A percentile compares a stretch with the other conserved stretches of the same genome.
phyloP scores from a whole-genome alignment of 2,329 filamentous ascomycete species.

The Neoascochyta sp. region DNA sequence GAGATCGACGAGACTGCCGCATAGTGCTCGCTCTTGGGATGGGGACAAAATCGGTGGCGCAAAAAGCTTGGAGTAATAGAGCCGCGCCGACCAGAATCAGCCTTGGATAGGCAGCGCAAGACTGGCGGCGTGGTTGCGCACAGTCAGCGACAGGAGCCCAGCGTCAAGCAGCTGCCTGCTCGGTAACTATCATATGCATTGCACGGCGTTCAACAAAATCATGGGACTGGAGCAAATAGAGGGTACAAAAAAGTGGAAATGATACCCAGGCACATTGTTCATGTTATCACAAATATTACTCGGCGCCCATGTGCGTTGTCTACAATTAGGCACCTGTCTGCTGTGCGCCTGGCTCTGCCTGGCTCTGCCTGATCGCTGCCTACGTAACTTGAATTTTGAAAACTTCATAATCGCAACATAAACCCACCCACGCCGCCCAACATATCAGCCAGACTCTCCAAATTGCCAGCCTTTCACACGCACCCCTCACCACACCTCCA shows the following conservation, averaged over 20 bases:
- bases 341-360: conserved; percentile 34
- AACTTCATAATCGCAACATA: conserved; percentile 19
- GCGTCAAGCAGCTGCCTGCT: no score
- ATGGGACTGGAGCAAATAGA: conserved; percentile 17
- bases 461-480: conserved; percentile 1
- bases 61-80: no score
- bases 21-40: no score
- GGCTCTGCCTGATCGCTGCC: conserved; percentile 35
- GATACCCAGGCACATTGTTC: conserved; percentile 27
- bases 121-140: no score
- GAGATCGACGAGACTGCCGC: conserved; percentile 30
- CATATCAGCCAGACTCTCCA: conserved; percentile 7
- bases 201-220: conserved; percentile 30
- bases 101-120: no score
- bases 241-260: conserved; percentile 25
- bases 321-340: conserved; percentile 19
- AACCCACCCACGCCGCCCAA: conserved; percentile 15
- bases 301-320: conserved; percentile 1
- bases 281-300: conserved; percentile 11
- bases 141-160: no score
- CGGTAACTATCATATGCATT: conserved; percentile 34
- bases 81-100: no score
- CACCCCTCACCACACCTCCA: not conserved
- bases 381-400: conserved; percentile 18
- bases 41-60: no score